These are phyloP conservation scores for Trichoderma pleuroti DNA, from an alignment of 2,329 filamentous ascomycete species.

Conservation along the genomic window DNA sequence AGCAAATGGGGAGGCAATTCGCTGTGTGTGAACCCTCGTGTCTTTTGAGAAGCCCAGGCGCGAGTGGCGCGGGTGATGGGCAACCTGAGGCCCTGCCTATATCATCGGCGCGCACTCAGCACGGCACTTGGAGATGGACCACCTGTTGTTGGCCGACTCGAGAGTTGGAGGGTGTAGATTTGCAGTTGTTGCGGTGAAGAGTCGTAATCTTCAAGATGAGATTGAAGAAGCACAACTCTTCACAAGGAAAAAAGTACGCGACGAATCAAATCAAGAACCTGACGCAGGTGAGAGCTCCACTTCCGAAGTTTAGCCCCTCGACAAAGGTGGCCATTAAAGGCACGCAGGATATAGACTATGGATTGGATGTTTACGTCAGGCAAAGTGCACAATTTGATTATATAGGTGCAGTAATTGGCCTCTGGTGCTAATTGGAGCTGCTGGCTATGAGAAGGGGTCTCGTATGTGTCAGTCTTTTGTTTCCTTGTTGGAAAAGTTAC, in stretches of 20 bases:
- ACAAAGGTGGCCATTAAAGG: background rate
- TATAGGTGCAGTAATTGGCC: background rate
- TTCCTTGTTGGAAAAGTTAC: background rate
- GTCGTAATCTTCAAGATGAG: background rate
- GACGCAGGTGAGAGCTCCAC: background rate
- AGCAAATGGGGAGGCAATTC: background rate
- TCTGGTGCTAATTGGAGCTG: background rate
- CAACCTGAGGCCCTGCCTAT: background rate
- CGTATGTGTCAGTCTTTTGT: background rate
- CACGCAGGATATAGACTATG: background rate
- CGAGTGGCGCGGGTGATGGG: background rate
- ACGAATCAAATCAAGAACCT: background rate
- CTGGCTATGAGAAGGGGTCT: background rate
- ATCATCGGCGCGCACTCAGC: background rate
- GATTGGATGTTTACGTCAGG: background rate
- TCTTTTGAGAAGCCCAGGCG: background rate
- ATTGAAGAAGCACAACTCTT: background rate
- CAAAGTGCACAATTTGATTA: background rate
- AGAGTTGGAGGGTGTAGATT: background rate
- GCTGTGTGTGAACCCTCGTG: background rate
- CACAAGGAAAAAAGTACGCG: constrained; percentile 6
- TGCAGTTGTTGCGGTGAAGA: background rate
- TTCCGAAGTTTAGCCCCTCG: constrained; percentile 15
- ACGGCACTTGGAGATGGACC: too few relatives aligned
- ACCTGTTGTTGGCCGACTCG: background rate